phyloP scores from a whole-genome alignment of 768 basidiomycete species.

The Mycena crocata region DNA sequence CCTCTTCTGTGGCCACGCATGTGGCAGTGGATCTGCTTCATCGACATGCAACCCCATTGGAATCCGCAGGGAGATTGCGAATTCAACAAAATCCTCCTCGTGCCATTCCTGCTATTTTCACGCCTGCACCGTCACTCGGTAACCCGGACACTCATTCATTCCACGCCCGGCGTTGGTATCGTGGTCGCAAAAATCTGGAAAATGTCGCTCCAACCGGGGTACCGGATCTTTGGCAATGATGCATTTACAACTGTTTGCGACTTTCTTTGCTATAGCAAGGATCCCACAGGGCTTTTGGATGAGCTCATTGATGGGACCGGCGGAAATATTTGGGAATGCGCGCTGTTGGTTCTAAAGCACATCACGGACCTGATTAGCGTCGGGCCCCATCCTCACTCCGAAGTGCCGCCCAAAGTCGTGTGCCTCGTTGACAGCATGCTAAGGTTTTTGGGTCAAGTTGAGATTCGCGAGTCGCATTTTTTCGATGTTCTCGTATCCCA shows the following conservation, averaged over 20 bases:
- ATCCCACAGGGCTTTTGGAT: background rate
- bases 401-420: background rate
- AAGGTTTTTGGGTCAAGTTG: background rate
- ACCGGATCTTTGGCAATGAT: background rate
- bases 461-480: background rate
- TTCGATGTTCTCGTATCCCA: background rate
- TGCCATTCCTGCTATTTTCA: too few species aligned
- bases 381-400: background rate
- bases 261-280: background rate
- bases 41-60: too few species aligned
- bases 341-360: background rate
- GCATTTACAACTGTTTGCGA: background rate
- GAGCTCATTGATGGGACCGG: background rate
- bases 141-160: too few species aligned
- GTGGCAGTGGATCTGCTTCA: too few species aligned
- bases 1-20: too few species aligned
- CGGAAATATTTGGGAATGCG: background rate
- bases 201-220: background rate
- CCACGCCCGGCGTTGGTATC: background rate
- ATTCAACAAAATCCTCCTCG: too few species aligned
- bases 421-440: background rate
- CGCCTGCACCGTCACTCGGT: too few species aligned
- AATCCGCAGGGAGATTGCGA: too few species aligned
- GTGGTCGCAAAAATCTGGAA: background rate
- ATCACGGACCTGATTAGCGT: background rate